Base-by-base conservation (phyloP, 225 moss, liverwort and hornwort species). In the Marchantia paleacea region DNA sequence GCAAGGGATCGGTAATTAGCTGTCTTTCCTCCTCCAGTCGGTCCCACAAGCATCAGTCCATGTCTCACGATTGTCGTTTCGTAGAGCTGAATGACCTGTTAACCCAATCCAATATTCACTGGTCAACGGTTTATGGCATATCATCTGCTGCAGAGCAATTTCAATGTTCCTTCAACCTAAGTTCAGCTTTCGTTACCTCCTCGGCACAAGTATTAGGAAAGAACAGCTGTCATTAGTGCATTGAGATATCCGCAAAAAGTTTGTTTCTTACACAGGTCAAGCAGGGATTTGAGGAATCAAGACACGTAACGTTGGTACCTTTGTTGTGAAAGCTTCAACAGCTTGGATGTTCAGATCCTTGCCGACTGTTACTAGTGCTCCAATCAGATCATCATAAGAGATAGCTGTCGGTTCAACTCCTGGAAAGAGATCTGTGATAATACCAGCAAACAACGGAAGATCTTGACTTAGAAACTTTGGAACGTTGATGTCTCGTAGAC, bases 1-100 rank as follows among this genome's bases (percentile, higher is more conserved):
- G 91, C 93, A 69, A 96, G 82, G 66, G 86, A 85, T 52, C 91
- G 88, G 57, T 93, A 96, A 65, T 91, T 93, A 16, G 90, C 88
- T 47, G 95, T 96, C 84, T 96, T 96, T 22, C 95, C 95, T 69
- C 93, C 92, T 31, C 93, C 93, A 3, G 91, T 96, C 22, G 93
- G 93, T 47, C 96, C 96, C 0, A 96, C 96, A 52, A 96, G 90
- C 96, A 96, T 96, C 48, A 93, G 87, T 11, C 96, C 96, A 83
- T 96, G 96, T 39, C 96, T 81, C 20, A 96, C 93, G 65, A 96
- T 84, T 10, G 92, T 96, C 0, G 93, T 96, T 75, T 96, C 92
- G 55, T 89, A 96, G 1, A 96, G 79, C 82, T 96, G 96, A 77
- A 93, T 93, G 16, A 96, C 90, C 92, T 96, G 83, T 64, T 30